phyloP scores from a whole-genome alignment of 2,329 filamentous ascomycete species.

The Diaporthe destruens region DNA sequence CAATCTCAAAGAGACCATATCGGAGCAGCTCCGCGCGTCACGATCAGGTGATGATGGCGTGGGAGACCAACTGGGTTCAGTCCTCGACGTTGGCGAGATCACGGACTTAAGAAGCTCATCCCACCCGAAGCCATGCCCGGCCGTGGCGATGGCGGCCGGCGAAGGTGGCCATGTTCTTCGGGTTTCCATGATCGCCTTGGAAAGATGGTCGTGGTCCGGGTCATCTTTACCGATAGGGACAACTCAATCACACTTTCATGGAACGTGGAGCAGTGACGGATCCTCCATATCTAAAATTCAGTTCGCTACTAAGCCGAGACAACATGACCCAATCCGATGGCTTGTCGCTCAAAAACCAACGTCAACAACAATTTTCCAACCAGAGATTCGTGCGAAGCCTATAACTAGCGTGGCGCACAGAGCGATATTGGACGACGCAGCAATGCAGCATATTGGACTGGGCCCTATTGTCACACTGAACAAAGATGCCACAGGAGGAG shows the following conservation, averaged over 20 bases:
- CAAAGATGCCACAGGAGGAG: constrained; percentile 64
- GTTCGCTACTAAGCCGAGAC: constrained; percentile 57
- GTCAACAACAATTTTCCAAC: constrained; percentile 65
- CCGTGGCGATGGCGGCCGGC: constrained; percentile 66
- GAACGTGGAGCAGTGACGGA: constrained; percentile 67
- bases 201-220: constrained; percentile 66
- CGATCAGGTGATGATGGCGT: constrained; percentile 53
- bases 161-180: constrained; percentile 69
- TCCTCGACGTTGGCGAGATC: constrained; percentile 71
- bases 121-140: constrained; percentile 48
- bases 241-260: constrained; percentile 48
- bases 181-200: constrained; percentile 62
- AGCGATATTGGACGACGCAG: constrained; percentile 44
- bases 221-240: constrained; percentile 22
- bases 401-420: constrained; percentile 44
- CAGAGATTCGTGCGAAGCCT: constrained; percentile 60
- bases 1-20: constrained; percentile 36
- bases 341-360: constrained; percentile 66
- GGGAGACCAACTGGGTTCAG: constrained; percentile 44
- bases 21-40: constrained; percentile 41
- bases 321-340: constrained; percentile 60
- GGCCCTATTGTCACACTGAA: constrained; percentile 68
- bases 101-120: constrained; percentile 53
- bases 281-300: constrained; percentile 65
- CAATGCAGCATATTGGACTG: constrained; percentile 65